Base-by-base conservation (phyloP, 345 rosid genomes). In the Aquilaria malaccensis region DNA sequence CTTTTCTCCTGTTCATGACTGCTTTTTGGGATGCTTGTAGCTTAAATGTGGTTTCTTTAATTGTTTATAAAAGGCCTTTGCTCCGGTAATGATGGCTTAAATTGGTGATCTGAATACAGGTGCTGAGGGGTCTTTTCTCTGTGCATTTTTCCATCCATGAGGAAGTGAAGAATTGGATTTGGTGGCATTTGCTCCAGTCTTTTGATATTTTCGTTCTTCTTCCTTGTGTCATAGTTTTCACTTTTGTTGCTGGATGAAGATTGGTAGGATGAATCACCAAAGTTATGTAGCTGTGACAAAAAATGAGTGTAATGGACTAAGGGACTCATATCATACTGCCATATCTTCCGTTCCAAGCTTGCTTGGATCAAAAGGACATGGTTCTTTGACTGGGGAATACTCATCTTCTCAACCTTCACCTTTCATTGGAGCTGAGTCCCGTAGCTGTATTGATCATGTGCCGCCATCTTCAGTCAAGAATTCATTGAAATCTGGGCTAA, bases 331-430 rank as follows among this genome's bases (percentile, higher is more conserved):
- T 70, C 69, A 67, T 45, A 60, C 72, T 60, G 64, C 73, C 56
- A 9, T 66, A 7, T 65, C 77, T 51, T 73, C 80, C 9, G 33
- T 55, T 29, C 71, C 49, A 55, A 76, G 72, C 61, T 74, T 74
- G 70, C 71, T 67, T 0, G 73, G 74, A 53, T 65, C 80, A 50
- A 75, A 74, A 59, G 68, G 72, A 43, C 70, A 72, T 41, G 67
- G 68, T 60, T 56, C 66, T 13, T 50, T 55, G 66, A 62, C 72
- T 1, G 60, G 66, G 57, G 76, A 72, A 59, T 70, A 50, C 69
- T 66, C 74, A 11, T 72, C 78, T 51, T 60, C 77, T 29, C 55
- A 12, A 58, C 70, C 74, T 7, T 72, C 81, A 46, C 83, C 81
- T 6, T 67, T 78, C 49, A 74, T 72, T 59, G 56, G 43, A 51